Percentiles rank a stretch among this genome's conserved stretches.
Conservation (phyloP, 176 grass and related monocot species). For the Oryza meyeriana region DNA sequence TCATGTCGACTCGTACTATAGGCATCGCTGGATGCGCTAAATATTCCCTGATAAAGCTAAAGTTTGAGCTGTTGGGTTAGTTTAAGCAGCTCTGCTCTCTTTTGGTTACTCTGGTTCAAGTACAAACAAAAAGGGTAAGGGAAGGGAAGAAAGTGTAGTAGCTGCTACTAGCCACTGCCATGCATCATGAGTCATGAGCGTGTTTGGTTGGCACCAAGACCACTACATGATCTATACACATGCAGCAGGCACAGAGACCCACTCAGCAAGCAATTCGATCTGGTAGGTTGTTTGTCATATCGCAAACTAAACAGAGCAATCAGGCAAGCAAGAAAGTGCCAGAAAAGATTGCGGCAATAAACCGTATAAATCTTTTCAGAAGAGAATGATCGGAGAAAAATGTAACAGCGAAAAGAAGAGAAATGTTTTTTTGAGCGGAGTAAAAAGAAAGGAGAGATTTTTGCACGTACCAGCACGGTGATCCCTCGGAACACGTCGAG, state of each 20-base stretch:
- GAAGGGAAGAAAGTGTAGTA: neutral
- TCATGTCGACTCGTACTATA: neutral
- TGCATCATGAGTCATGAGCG: constrained; percentile 37
- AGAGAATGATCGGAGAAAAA: neutral
- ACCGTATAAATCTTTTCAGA: neutral
- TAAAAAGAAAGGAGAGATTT: neutral
- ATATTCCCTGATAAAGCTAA: constrained; percentile 14
- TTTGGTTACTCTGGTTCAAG: constrained; percentile 28
- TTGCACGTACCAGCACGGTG: constrained; percentile 54
- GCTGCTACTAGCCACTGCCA: neutral
- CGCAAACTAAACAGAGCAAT: neutral
- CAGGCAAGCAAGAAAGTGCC: neutral
- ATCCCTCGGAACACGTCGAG: constrained; percentile 77
- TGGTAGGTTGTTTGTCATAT: neutral
- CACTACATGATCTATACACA: neutral
- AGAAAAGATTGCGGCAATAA: neutral
- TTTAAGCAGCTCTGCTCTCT: constrained; percentile 17
- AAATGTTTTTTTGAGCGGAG: neutral
- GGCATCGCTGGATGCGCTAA: neutral
- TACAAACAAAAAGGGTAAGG: constrained; percentile 39
- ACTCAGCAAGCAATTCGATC: constrained; percentile 27
- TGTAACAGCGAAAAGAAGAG: neutral
- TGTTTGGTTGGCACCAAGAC: constrained; percentile 13
- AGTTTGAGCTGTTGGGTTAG: constrained; percentile 19
- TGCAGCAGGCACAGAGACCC: neutral